phyloP scores from a whole-genome alignment of 2,329 filamentous ascomycete genomes.

The Clarireedia monteithiana region DNA sequence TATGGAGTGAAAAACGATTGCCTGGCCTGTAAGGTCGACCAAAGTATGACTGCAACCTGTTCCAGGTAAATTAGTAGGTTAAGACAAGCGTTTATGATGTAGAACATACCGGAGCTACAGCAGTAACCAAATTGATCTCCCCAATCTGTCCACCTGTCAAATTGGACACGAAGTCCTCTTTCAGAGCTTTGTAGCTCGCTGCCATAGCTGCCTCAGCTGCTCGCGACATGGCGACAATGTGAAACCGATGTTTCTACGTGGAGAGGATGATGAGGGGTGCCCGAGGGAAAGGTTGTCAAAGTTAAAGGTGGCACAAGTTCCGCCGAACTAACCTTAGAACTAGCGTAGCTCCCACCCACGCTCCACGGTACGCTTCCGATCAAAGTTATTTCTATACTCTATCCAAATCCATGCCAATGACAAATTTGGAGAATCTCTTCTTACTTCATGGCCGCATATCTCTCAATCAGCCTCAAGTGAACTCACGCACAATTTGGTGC shows the following conservation, averaged over 20 bases:
- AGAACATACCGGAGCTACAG: constrained; percentile 70
- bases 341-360: too few species aligned
- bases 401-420: too few species aligned
- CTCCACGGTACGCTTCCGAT: too few species aligned
- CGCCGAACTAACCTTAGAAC: too few species aligned
- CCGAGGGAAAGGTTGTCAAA: neutral
- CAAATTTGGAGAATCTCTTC: too few species aligned
- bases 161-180: constrained; percentile 93
- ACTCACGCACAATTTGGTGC: too few species aligned
- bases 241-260: neutral
- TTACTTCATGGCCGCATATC: too few species aligned
- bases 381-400: too few species aligned
- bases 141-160: constrained; percentile 73
- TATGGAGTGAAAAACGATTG: constrained; percentile 78
- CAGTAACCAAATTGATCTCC: constrained; percentile 82
- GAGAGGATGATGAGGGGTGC: neutral
- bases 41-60: constrained; percentile 74
- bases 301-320: neutral
- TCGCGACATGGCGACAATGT: constrained; percentile 19
- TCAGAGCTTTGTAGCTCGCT: constrained; percentile 75
- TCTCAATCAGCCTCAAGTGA: too few species aligned
- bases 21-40: constrained; percentile 80
- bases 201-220: constrained; percentile 32
- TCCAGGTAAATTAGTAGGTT: constrained; percentile 10
- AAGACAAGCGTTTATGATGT: constrained; percentile 8